phyloP scores from a whole-genome alignment of 1,284 basidiomycete genomes.

The Trametes polyzona region DNA sequence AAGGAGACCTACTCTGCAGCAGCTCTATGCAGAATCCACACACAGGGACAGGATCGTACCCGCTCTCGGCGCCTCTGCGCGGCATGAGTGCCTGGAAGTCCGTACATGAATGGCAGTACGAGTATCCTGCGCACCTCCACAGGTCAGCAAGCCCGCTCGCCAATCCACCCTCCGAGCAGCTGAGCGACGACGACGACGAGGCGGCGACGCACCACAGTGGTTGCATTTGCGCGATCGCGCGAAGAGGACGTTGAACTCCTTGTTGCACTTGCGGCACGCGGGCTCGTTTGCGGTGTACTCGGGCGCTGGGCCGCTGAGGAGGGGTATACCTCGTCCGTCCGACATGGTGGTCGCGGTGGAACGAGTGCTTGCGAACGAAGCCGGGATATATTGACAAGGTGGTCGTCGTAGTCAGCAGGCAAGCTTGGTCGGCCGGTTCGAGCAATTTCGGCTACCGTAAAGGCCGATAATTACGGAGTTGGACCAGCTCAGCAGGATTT shows the following conservation, averaged over 20 bases:
- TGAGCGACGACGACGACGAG: not conserved
- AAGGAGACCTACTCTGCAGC: slow-evolving; percentile 57
- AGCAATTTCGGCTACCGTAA: slow-evolving; percentile 6
- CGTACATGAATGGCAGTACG: slow-evolving; percentile 70
- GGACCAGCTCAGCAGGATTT: not conserved
- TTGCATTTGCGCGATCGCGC: slow-evolving; percentile 67
- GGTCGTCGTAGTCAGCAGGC: slow-evolving; percentile 9
- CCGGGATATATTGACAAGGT: not conserved
- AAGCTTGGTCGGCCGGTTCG: slow-evolving; percentile 2
- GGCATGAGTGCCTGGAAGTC: slow-evolving; percentile 80
- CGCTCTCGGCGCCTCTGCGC: slow-evolving; percentile 49
- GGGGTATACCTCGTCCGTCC: slow-evolving; percentile 55
- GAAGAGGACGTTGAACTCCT: slow-evolving; percentile 73
- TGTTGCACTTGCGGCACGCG: slow-evolving; percentile 72
- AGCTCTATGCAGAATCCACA: slow-evolving; percentile 75
- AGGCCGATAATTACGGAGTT: slow-evolving; percentile 2
- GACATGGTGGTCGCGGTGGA: slow-evolving; percentile 18
- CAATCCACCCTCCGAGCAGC: not conserved
- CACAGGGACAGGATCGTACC: slow-evolving; percentile 66
- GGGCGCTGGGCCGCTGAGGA: slow-evolving; percentile 61
- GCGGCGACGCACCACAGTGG: slow-evolving; percentile 67
- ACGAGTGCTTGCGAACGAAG: not conserved
- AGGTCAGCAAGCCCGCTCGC: not conserved
- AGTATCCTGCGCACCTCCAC: slow-evolving; percentile 53
- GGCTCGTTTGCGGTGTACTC: slow-evolving; percentile 43